phyloP scores from a whole-genome alignment of 1,284 basidiomycete genomes.

The Cryptococcus amylolentus region DNA sequence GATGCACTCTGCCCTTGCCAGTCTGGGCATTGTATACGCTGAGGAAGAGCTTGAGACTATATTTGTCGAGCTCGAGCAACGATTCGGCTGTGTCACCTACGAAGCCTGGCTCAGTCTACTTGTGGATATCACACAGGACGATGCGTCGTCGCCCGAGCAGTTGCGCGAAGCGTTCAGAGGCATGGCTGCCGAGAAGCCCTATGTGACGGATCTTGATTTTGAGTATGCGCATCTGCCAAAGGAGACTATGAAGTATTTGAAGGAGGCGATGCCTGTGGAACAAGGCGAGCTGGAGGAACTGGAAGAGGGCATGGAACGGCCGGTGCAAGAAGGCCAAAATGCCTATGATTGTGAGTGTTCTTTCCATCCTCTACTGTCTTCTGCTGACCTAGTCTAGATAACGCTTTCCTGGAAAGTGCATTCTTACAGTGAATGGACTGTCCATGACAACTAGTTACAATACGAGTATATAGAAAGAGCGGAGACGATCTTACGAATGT shows the following conservation, averaged over 20 bases:
- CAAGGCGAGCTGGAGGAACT: slow-evolving; percentile 22
- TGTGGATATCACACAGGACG: slow-evolving; percentile 86
- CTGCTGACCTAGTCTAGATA: slow-evolving; percentile 20
- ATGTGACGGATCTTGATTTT: slow-evolving; percentile 90
- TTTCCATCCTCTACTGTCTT: neutral
- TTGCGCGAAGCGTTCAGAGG: slow-evolving; percentile 90
- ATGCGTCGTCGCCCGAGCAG: slow-evolving; percentile 89
- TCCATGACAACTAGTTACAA: too few species aligned
- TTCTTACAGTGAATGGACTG: slow-evolving; percentile 22
- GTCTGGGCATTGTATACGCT: slow-evolving; percentile 88
- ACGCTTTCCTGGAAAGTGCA: slow-evolving; percentile 39
- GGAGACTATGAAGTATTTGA: slow-evolving; percentile 76
- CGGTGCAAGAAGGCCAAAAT: neutral
- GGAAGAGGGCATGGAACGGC: slow-evolving; percentile 15
- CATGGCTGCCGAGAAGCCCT: slow-evolving; percentile 87
- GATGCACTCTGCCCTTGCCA: slow-evolving; percentile 88
- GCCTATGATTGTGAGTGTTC: slow-evolving; percentile 43
- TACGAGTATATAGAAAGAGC: too few species aligned
- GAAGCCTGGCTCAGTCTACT: slow-evolving; percentile 93
- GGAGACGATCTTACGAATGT: neutral
- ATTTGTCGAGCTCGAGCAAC: slow-evolving; percentile 73
- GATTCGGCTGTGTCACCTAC: slow-evolving; percentile 85
- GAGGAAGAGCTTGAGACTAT: slow-evolving; percentile 85
- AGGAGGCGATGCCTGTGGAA: slow-evolving; percentile 41
- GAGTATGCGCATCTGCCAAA: slow-evolving; percentile 77